Evolutionary conservation across 495 filamentous ascomycete genomes (phyloP), one percentile per base, ranked within the genome.

Genomic region (Cladorrhinum samala): DNA sequence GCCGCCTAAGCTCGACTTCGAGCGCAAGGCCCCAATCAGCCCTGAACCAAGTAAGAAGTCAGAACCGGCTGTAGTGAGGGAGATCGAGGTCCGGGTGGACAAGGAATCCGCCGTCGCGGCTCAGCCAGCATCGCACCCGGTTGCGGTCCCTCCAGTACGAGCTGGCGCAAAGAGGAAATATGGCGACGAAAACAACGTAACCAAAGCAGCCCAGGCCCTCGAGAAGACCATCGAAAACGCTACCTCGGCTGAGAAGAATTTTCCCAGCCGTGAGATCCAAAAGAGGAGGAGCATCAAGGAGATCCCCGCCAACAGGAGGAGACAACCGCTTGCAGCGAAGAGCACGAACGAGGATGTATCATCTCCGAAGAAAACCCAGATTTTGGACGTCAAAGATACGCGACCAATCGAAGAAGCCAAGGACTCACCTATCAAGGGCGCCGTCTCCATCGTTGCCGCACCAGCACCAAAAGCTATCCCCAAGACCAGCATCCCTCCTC

Each of bases 271-370:
- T 2, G 49, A 54, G 8, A 16, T 53, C 17, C 55, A 59, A 16
- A 59, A 59, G 53, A 48, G 50, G 37, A 63, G 53, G 50, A 59
- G 59, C 11, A 67, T 74, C 23, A 74, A 71, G 18, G 68, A 73
- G 27, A 23, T 66, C 7, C 58, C 71, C 1, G 37, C 56, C 7
- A 59, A 49, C 42, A 50, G 62, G 47, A 55, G 62, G 41, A 69
- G 73, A 51, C 72, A 66, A 25, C 71, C 74, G 9, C 59, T 78
- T 7, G 62, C 69, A 9, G 64, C 66, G 36, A 77, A 76, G 59
- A 76, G 61, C 61, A 69, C 75, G 18, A 78, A 78, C 53, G 72
- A 74, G 46, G 65, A 67, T 56, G 50, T 78, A 16, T 62, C 60
- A 2, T 73, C 75, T 9, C 72, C 72, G 0, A 69, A 62, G 52